These are phyloP conservation scores for Talaromyces pinophilus DNA, from an alignment of 2,329 filamentous ascomycete genomes.

Conservation along the genomic window DNA sequence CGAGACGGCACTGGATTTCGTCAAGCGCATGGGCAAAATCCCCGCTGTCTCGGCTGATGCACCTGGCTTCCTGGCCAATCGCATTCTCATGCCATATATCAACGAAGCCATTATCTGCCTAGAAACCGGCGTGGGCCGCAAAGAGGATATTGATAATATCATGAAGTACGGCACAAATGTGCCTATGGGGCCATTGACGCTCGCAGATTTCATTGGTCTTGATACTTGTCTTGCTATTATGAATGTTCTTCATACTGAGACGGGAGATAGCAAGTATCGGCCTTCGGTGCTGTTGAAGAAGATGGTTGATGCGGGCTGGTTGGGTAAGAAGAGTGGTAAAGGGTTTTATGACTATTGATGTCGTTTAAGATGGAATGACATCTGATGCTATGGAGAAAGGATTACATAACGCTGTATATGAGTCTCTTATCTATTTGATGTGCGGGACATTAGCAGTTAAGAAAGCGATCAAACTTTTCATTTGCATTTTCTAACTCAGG, in stretches of 20 bases:
- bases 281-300: slow-evolving; percentile 83
- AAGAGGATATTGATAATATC: slow-evolving; percentile 92
- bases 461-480: neutral
- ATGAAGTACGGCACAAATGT: slow-evolving; percentile 99
- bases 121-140: slow-evolving; percentile 84
- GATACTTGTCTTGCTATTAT: slow-evolving; percentile 97
- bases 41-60: slow-evolving; percentile 83
- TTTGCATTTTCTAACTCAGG: slow-evolving; percentile 10
- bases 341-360: slow-evolving; percentile 86
- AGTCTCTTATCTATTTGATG: neutral
- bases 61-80: slow-evolving; percentile 92
- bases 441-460: neutral
- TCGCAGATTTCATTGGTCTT: slow-evolving; percentile 96
- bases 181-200: slow-evolving; percentile 90
- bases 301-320: slow-evolving; percentile 97
- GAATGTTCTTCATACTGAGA: slow-evolving; percentile 88
- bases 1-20: slow-evolving; percentile 79
- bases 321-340: slow-evolving; percentile 96
- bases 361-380: neutral
- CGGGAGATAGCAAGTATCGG: slow-evolving; percentile 92
- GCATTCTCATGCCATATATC: slow-evolving; percentile 98
- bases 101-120: slow-evolving; percentile 97
- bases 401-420: neutral
- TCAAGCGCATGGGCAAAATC: slow-evolving; percentile 90
- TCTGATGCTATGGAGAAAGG: neutral